Base-by-base conservation (phyloP, 441 rosid species). In the Populus trichocarpa region DNA sequence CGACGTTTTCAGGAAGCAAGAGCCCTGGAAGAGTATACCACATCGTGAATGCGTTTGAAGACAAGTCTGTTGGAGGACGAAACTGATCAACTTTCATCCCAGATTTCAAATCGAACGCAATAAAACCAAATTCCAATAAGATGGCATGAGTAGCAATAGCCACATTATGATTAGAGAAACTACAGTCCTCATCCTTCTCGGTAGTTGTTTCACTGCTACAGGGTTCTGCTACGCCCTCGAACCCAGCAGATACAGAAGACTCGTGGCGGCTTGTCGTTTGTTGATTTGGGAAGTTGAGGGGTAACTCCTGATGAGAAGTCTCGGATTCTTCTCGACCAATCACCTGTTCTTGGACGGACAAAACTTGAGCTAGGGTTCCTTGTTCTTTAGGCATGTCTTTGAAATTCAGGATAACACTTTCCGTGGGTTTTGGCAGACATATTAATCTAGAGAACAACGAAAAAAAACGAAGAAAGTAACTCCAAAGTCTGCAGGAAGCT, bases 21-120 rank as follows among this genome's bases (percentile, higher is more conserved):
- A 69, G 71, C 22, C n/a, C 42, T 6, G 71, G 46, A 33, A 69
- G 71, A 16, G 71, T 69, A 20, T 69, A 20, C 71, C 46, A 69
- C 71, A 69, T 30, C 10, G 71, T 33, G 13, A 35, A 35, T 16
- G 71, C 22, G 42, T 35, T 69, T 6, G 71, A 69, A 30, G 71
- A 12, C 46, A 36, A 0, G 13, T 69, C 71, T 20, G 18, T 6
- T 20, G 26, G 71, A 8, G 36, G 71, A 35, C 10, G 46, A 69
- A 69, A 69, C 50, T 40, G 42, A 32, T 68, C 25, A 69, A 69
- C 71, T 69, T 18, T 36, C 46, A n/a, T 40, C 46, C 46, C 13
- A 40, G 46, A 40, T 40, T 40, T 40, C 11, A 40, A 40, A 40
- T 40, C 46, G 12, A 40, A 40, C 46, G 3, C 46, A 10, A 40